These are phyloP conservation scores for Chlamydomonas incerta DNA, from an alignment of 139 green algal species.

Conservation along the genomic window DNA sequence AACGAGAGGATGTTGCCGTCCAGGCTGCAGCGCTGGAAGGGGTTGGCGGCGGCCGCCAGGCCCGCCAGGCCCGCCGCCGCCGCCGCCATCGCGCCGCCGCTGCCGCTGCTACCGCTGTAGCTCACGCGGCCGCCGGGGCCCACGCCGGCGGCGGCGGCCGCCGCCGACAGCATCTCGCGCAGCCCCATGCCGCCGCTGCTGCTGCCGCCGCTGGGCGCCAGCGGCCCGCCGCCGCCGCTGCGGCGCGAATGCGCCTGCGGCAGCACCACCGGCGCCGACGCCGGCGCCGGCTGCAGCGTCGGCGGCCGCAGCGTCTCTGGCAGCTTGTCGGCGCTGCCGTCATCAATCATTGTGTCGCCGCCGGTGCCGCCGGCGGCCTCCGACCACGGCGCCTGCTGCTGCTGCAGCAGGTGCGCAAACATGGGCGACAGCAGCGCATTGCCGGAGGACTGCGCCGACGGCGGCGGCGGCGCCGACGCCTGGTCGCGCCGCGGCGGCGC, in stretches of 20 bases:
- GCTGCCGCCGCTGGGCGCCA: too few species aligned
- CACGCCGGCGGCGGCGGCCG: neutral
- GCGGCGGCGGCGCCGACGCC: neutral
- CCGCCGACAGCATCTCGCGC: too few species aligned
- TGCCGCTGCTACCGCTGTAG: slow-evolving; percentile 37
- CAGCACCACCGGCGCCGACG: too few species aligned
- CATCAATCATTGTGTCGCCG: neutral
- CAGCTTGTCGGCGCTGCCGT: too few species aligned
- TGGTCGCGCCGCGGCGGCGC: neutral
- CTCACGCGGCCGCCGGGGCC: neutral
- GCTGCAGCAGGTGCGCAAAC: slow-evolving; percentile 19
- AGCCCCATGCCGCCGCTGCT: neutral
- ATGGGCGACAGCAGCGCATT: neutral
- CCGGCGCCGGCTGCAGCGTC: too few species aligned
- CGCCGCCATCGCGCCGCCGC: neutral
- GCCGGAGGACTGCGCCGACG: neutral
- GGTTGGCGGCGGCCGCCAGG: too few species aligned
- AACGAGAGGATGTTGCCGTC: slow-evolving; percentile 32
- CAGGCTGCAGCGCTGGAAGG: slow-evolving; percentile 20
- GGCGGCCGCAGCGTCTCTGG: too few species aligned
- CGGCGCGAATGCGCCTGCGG: too few species aligned
- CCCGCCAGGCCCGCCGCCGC: too few species aligned
- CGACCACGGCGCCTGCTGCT: neutral
- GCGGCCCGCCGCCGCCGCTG: too few species aligned
- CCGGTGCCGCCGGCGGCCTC: neutral